A percentile compares a stretch with the other conserved stretches of the same genome.
These are phyloP conservation scores for Chalciporus piperatus DNA, from an alignment of 768 basidiomycete species.

Conservation along the genomic window DNA sequence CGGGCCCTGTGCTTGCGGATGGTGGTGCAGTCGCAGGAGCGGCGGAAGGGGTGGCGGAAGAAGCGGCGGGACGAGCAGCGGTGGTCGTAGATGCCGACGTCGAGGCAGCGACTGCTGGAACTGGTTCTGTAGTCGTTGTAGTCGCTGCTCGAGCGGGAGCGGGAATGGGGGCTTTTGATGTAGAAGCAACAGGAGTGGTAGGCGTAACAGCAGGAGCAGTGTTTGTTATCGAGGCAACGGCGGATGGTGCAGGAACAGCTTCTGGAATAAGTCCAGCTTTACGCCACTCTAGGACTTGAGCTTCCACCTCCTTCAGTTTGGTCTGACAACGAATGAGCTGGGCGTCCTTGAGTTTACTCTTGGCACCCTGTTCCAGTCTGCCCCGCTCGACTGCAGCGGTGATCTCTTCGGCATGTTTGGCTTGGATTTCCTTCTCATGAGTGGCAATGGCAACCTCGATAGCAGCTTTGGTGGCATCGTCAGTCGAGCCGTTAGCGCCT, in stretches of 20 bases:
- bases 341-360: constrained; percentile 66
- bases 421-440: constrained; percentile 45
- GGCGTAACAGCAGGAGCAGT: constrained; percentile 24
- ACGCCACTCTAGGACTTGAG: constrained; percentile 56
- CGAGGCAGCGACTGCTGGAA: constrained; percentile 14
- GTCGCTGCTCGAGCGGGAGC: not conserved
- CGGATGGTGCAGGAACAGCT: constrained; percentile 23
- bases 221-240: constrained; percentile 8
- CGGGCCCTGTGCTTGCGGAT: constrained; percentile 26
- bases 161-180: constrained; percentile 9
- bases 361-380: constrained; percentile 57
- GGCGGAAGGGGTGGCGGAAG: constrained; percentile 22
- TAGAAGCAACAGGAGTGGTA: constrained; percentile 28
- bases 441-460: constrained; percentile 49
- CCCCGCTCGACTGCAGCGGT: constrained; percentile 67
- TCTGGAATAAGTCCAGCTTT: constrained; percentile 48
- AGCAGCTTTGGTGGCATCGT: constrained; percentile 41
- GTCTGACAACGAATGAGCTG: constrained; percentile 61
- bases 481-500: constrained; percentile 24
- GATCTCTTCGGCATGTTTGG: constrained; percentile 54
- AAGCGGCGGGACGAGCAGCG: not conserved
- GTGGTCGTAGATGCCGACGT: not conserved
- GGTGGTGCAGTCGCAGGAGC: constrained; percentile 21
- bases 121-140: not conserved
- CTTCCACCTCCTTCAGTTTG: constrained; percentile 67